Evolutionary conservation across 192 early-diverging fungal species (phyloP), one percentile per base, ranked within the genome.

Genomic region (Jimgerdemannia lactiflua): DNA sequence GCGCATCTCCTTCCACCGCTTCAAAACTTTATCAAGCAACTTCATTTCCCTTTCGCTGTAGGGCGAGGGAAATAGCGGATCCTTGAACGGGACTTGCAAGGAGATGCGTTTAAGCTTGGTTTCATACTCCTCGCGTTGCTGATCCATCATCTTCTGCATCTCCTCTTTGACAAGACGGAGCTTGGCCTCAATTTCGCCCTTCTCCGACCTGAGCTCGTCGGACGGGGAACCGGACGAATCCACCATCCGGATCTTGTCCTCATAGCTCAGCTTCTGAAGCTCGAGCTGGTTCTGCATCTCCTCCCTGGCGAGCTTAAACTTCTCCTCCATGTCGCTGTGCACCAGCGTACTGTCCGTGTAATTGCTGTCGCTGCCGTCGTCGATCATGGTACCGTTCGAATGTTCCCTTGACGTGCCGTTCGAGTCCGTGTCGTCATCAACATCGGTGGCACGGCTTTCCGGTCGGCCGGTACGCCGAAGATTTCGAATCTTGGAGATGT

Each of bases 91-190:
- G 71, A 43, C 75, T 70, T 69, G 87, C 74, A 43, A 79, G 8
- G 74, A 85, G 78, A 75, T 84, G 54, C 72, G 77, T 72, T 83
- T 72, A 63, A 89, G 87, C 64, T 86, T 87, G 2, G 81, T 78
- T 78, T 88, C 87, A 75, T 86, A 90, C 41, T 85, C 80, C 44
- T 80, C 83, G 73, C 86, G 87, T 72, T 88, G 86, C 10, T 78
- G 43, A 54, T 84, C 85, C 64, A 88, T 71, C 72, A 85, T 71
- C 43, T 75, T 77, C 44, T 86, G 84, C 83, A 89, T 85, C 42
- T 86, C 79, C 54, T 87, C 88, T 49, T 88, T 85, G 44, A 85
- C 84, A 4, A 77, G 42, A 43, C 82, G 81, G 3, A 88, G 67
- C 64, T 82, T 85, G 59, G 85, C 85, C 71, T 87, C 83, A 19